phyloP scores from a whole-genome alignment of 2,329 filamentous ascomycete genomes.

The Cladosporium halotolerans region DNA sequence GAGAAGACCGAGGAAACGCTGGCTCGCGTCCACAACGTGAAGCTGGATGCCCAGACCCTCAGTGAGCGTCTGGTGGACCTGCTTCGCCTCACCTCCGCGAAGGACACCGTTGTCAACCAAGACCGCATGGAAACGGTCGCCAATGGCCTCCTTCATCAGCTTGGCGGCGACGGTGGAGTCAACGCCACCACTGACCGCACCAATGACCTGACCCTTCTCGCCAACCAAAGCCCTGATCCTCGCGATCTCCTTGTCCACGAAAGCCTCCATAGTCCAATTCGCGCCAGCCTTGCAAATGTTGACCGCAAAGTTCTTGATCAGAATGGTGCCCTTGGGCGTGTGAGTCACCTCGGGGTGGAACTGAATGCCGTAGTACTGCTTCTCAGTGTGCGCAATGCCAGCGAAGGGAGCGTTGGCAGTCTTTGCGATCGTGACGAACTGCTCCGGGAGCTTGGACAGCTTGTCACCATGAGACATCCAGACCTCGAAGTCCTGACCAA shows the following conservation, averaged over 20 bases:
- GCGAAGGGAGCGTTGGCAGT: slow-evolving; percentile 74
- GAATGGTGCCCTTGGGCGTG: slow-evolving; percentile 60
- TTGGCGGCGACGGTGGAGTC: slow-evolving; percentile 83
- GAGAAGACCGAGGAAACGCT: slow-evolving; percentile 71
- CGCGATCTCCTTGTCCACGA: slow-evolving; percentile 71
- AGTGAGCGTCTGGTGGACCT: slow-evolving; percentile 73
- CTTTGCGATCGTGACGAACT: slow-evolving; percentile 66
- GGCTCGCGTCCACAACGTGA: slow-evolving; percentile 72
- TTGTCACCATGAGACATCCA: slow-evolving; percentile 93
- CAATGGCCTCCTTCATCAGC: slow-evolving; percentile 81
- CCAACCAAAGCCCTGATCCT: slow-evolving; percentile 80
- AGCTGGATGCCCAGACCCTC: slow-evolving; percentile 84
- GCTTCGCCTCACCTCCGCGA: slow-evolving; percentile 74
- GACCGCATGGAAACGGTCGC: slow-evolving; percentile 75
- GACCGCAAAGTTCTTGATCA: slow-evolving; percentile 79
- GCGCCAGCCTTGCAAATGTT: slow-evolving; percentile 70
- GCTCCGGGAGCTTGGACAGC: slow-evolving; percentile 64
- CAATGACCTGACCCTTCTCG: slow-evolving; percentile 72
- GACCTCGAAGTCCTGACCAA: slow-evolving; percentile 64
- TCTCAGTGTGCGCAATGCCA: slow-evolving; percentile 64
- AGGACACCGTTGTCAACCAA: slow-evolving; percentile 83
- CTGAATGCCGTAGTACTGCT: slow-evolving; percentile 75
- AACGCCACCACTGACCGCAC: slow-evolving; percentile 75
- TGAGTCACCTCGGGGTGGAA: slow-evolving; percentile 84
- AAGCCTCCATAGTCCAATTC: slow-evolving; percentile 82